These are phyloP conservation scores for Hypoxylon sp. DNA, from an alignment of 2,329 filamentous ascomycete species.

Conservation along the genomic window DNA sequence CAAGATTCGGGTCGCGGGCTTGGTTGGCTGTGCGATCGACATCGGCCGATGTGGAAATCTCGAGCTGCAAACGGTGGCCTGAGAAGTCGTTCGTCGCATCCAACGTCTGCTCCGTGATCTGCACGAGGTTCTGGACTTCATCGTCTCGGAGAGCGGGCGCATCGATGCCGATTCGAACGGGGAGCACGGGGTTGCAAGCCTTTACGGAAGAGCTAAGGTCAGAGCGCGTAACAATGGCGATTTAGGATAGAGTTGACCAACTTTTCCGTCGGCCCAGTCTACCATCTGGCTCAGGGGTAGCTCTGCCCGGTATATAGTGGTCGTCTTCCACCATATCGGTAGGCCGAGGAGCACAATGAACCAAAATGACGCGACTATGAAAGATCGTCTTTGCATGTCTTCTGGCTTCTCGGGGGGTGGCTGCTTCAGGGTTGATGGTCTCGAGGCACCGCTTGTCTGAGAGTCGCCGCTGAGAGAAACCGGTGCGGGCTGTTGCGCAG, in stretches of 20 bases:
- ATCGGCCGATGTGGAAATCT: constrained; percentile 58
- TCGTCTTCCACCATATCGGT: constrained; percentile 96
- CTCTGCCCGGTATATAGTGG: constrained; percentile 85
- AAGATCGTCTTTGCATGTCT: constrained; percentile 72
- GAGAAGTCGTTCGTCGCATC: constrained; percentile 89
- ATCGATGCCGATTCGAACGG: constrained; percentile 81
- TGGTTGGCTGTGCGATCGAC: constrained; percentile 40
- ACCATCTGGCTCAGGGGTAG: constrained; percentile 87
- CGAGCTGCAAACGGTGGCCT: constrained; percentile 80
- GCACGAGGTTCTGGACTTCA: constrained; percentile 77
- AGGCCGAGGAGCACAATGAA: constrained; percentile 83
- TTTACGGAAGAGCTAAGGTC: constrained; percentile 50
- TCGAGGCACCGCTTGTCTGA: constrained; percentile 10
- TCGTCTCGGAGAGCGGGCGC: constrained; percentile 69
- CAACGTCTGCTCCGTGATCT: constrained; percentile 83
- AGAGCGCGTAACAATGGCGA: background rate
- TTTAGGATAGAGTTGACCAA: constrained; percentile 46
- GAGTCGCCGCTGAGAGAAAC: background rate
- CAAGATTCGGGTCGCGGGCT: constrained; percentile 56
- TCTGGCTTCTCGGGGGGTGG: constrained; percentile 82
- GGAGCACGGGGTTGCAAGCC: constrained; percentile 89
- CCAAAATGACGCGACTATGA: constrained; percentile 91
- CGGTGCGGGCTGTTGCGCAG: constrained; percentile 5
- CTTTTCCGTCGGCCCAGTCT: constrained; percentile 89
- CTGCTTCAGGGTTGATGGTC: constrained; percentile 47